phyloP scores from a whole-genome alignment of 306 rosid genomes.

The Geum urbanum region DNA sequence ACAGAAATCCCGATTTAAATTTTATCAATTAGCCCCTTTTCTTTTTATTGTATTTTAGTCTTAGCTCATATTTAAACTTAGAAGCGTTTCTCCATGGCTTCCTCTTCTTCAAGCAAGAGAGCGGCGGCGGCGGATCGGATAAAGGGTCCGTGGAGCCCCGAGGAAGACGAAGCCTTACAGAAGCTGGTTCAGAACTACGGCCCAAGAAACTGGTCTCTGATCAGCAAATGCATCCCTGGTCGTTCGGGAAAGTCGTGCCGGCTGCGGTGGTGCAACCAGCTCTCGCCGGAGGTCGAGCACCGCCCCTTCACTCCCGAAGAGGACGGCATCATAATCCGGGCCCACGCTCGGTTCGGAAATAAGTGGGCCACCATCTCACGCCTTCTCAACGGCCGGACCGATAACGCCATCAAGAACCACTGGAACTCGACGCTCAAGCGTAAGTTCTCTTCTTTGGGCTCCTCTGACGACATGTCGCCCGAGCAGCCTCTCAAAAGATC shows the following conservation, averaged over 20 bases:
- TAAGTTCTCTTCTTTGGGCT: conserved; percentile 43
- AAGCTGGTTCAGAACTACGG: conserved; percentile 58
- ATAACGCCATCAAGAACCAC: conserved; percentile 83
- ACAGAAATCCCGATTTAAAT: not conserved
- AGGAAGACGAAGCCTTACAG: conserved; percentile 63
- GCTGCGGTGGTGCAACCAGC: conserved; percentile 87
- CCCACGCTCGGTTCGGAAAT: conserved; percentile 66
- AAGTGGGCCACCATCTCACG: conserved; percentile 89
- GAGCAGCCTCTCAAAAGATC: conserved; percentile 64
- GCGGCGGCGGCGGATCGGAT: conserved; percentile 49
- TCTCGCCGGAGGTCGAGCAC: conserved; percentile 76
- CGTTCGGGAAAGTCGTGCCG: conserved; percentile 89
- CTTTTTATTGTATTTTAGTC: not conserved
- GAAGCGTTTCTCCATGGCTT: conserved; percentile 32
- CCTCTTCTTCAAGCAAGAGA: conserved; percentile 24
- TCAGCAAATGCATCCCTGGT: conserved; percentile 78
- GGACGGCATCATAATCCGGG: conserved; percentile 51
- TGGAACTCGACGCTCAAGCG: conserved; percentile 92
- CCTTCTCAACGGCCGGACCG: conserved; percentile 76
- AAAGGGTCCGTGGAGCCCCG: conserved; percentile 89
- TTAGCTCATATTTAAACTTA: not conserved
- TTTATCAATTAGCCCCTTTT: not conserved
- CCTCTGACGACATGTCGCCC: conserved; percentile 26
- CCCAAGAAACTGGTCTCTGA: conserved; percentile 70
- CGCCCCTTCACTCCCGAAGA: conserved; percentile 65